Conservation (phyloP, 163 green algal genomes). For the Scenedesmus sp. region DNA sequence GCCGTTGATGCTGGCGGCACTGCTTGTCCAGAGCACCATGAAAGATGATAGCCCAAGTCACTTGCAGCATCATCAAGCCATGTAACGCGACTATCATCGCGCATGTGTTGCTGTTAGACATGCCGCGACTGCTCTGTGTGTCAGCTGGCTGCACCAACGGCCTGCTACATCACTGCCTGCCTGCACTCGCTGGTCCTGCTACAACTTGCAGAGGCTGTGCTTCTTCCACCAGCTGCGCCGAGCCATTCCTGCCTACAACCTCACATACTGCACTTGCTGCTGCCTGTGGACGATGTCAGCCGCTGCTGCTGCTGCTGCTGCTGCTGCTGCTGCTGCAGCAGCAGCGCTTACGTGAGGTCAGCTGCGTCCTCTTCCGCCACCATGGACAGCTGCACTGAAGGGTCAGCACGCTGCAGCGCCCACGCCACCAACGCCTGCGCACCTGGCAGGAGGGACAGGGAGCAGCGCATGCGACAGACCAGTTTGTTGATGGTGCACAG, state of each 20-base stretch:
- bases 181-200: too few relatives aligned
- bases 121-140: too few relatives aligned
- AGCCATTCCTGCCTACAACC: too few relatives aligned
- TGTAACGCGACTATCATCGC: too few relatives aligned
- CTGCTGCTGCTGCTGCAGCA: neutral
- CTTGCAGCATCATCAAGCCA: too few relatives aligned
- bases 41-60: too few relatives aligned
- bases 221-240: too few relatives aligned
- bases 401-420: constrained; percentile 72
- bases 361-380: constrained; percentile 92
- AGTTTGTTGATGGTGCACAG: neutral
- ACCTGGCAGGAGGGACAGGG: constrained; percentile 60
- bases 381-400: constrained; percentile 75
- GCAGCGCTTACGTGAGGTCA: constrained; percentile 71
- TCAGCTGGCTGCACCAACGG: too few relatives aligned
- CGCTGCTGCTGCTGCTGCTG: neutral
- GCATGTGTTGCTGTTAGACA: too few relatives aligned
- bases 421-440: constrained; percentile 92
- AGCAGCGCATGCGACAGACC: neutral
- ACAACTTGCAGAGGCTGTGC: too few relatives aligned
- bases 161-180: neutral
- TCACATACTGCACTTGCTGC: too few relatives aligned
- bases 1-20: neutral
- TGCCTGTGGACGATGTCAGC: constrained; percentile 20
- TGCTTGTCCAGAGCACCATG: too few relatives aligned